phyloP scores from a whole-genome alignment of 805 yeast species.

The Tetrapisispora namnaoensis region DNA sequence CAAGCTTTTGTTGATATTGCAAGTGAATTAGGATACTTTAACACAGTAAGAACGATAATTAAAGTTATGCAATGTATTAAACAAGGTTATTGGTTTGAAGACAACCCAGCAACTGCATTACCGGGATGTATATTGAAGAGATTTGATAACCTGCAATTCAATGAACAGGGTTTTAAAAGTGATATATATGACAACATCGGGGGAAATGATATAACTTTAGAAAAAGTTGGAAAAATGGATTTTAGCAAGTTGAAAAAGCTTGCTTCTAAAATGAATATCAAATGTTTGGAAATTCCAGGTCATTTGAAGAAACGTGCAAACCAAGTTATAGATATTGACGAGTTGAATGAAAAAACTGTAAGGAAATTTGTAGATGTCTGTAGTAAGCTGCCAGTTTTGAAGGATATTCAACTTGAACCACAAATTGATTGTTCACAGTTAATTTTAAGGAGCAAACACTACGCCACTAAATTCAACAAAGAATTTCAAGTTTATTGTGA shows the following conservation, averaged over 20 bases:
- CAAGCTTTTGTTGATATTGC: slow-evolving; percentile 90
- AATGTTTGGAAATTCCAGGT: slow-evolving; percentile 24
- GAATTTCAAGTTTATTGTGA: slow-evolving; percentile 69
- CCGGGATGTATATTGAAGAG: slow-evolving; percentile 34
- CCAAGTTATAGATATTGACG: neutral
- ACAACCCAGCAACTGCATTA: slow-evolving; percentile 45
- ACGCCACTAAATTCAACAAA: slow-evolving; percentile 35
- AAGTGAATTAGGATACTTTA: slow-evolving; percentile 67
- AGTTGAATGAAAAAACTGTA: slow-evolving; percentile 24
- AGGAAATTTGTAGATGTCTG: slow-evolving; percentile 46
- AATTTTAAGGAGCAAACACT: slow-evolving; percentile 42
- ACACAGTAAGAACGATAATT: slow-evolving; percentile 52
- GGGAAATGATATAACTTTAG: slow-evolving; percentile 24
- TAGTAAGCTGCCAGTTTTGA: slow-evolving; percentile 47
- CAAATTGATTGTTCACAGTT: slow-evolving; percentile 34
- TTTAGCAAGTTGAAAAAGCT: slow-evolving; percentile 21
- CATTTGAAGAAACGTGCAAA: slow-evolving; percentile 6
- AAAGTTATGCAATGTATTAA: slow-evolving; percentile 76
- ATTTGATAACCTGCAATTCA: slow-evolving; percentile 13
- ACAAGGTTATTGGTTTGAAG: slow-evolving; percentile 81
- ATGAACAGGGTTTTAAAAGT: slow-evolving; percentile 14
- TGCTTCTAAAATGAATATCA: slow-evolving; percentile 28
- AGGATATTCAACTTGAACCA: slow-evolving; percentile 36
- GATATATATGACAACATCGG: slow-evolving; percentile 1
- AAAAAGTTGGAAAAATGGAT: slow-evolving; percentile 35